Evolutionary conservation across 2,329 filamentous ascomycete species (phyloP), one percentile per base, ranked within the genome.

Genomic region (Fusarium graminum): DNA sequence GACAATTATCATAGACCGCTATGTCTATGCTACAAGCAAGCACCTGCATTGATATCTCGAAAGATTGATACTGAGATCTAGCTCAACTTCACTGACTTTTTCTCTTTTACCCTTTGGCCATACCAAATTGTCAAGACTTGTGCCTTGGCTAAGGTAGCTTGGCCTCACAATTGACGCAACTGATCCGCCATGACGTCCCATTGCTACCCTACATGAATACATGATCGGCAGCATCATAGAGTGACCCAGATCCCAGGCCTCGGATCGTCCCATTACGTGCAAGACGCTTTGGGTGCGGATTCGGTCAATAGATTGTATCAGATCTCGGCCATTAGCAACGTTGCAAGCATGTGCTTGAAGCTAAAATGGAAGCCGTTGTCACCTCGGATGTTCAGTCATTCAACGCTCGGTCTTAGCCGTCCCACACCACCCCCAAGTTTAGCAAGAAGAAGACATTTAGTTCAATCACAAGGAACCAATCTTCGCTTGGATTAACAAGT

Each of bases 181-280:
- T 34, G 45, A 67, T 67, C 45, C 41, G 7, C 63, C 40, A 66
- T 63, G 53, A 67, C 59, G 58, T 52, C 32, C 25, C 30, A 63
- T 59, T 66, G 44, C 47, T 66, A 66, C 63, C 63, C 63, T 63
- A 54, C 41, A 22, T 29, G 26, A 17, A 47, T 39, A n/a, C 32
- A 47, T 41, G 50, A 65, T 65, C 50, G 45, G 26, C 56, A 19
- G 38, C 36, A 50, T 9, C 19, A 16, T 40, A 10, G 19, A 42
- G 59, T 60, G 50, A 30, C 10, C 43, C 56, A 22, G 36, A 29
- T 47, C 34, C 39, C 49, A 25, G 36, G 25, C 47, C 39, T 63
- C 50, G 42, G 52, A 65, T 51, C 45, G 44, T 43, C 14, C 36
- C 45, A 32, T 30, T 28, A 28, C 45, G 43, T 28, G 17, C 39